Base-by-base conservation (phyloP, 2,329 filamentous ascomycete species). In the Aureobasidium musti region DNA sequence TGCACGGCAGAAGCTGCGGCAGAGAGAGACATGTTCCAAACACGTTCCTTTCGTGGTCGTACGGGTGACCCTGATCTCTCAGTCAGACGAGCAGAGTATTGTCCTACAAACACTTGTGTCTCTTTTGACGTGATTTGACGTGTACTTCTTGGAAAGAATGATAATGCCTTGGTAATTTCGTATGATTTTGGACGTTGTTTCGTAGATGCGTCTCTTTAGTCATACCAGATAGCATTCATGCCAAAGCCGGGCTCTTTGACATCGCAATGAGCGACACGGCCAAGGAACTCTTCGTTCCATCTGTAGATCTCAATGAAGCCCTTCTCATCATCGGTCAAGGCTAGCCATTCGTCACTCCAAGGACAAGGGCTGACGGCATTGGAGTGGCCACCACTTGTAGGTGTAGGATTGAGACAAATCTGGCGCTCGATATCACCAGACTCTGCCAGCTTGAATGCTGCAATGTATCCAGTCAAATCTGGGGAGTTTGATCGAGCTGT, bases 151-250 rank as follows among this genome's bases (percentile, higher is more conserved):
- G 35, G 33, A 10, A 35, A 6, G 33, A 10, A 35, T 6, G 8
- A 11, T 6, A 10, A 35, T 35, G 11, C 6, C 30, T 33, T 4
- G 33, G 33, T 10, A 35, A 35, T 11, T 10, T 35, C 33, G 11
- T 10, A 35, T 35, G 33, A 11, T 35, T 2, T 6, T 35, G 33
- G 7, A 10, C 35, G 37, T 8, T 23, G 10, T 54, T 37, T 35
- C 37, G 5, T 17, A 11, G 6, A 26, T n/a, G 35, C 35, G 3
- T 39, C 5, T 26, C 6, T 49, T 37, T 64, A 91, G 78, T 96
- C 90, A 77, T 95, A 95, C 92, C 92, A 96, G 69, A 96, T 92
- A n/a, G 91, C 91, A 79, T 96, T 96, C 92, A 96, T 96, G 1
- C 91, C 91, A 76, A 96, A 96, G 1, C 92, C 92, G n/a, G 90